Base-by-base conservation (phyloP, 768 basidiomycete species). In the Suillus luteus region DNA sequence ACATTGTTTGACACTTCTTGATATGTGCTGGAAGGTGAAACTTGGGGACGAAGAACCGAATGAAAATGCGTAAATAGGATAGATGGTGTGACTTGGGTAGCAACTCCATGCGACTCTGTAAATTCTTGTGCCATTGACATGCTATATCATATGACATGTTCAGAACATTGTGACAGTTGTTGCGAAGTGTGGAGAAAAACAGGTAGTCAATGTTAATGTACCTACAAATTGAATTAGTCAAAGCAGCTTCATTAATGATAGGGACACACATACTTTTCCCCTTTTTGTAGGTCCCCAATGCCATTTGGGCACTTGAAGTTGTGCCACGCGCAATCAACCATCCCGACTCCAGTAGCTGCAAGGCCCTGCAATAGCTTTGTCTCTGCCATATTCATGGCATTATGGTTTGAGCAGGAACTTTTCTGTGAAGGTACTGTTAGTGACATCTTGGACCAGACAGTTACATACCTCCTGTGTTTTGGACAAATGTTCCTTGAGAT, bases 21-120 rank as follows among this genome's bases (percentile, higher is more conserved):
- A 66, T 69, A 58, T 81, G 80, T 1, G 66, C 75, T 12, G 70
- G 65, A 38, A 79, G 66, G 44, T 81, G 80, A 64, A 76, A 78
- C 48, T 74, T 73, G 0, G 79, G 80, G 19, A 81, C 64, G 37
- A 72, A 61, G 40, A 60, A 73, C 2, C 15, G 15, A 22, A 68
- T 64, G 7, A n/a, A 31, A 31, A 44, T 11, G 5, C 48, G 0
- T 11, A 31, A 59, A 14, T 41, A 22, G 10, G 59, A 37, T 5
- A 67, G 48, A 24, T 48, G 61, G n/a, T 55, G 14, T 3, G 38
- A 40, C 1, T 27, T 2, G 1, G 38, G 9, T 40, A 40, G 58
- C 9, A 22, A 51, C 48, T 41, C 54, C 67, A 59, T 59, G 15
- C 58, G 58, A 40, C 15, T 27, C 38, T n/a, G 15, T 35, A 43